Evolutionary conservation across 75 land plant species (phyloP), one percentile per base, ranked within the genome.

Genomic region (Picea sitchensis): DNA sequence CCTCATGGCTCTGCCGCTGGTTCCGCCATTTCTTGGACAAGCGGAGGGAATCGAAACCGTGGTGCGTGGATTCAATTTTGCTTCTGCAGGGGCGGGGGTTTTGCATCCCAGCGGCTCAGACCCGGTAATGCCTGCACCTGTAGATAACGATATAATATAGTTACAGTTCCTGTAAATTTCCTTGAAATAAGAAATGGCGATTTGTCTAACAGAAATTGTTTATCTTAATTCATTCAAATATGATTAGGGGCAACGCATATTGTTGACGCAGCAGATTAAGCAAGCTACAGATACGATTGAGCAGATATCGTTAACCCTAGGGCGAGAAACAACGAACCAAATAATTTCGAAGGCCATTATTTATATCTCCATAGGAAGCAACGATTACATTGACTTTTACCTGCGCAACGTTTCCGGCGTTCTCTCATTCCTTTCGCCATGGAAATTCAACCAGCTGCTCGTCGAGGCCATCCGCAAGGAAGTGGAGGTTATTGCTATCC

Each of bases 371-470:
- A 84, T 93, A 57, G 98, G 93, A 14, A 91, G 83, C 68, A 91
- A 90, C 61, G 98, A 95, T 76, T 95, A 85, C 65, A 95, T 95
- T 76, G 95, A 93, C 78, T 89, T 88, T 84, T 95, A 91, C 81
- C 84, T 92, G 15, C 72, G 71, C 5, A 91, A 91, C 68, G 82
- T 81, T 0, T 91, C 95, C 1, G 77, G 77, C n/a, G n/a, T n/a
- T n/a, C n/a, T n/a, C 1, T 47, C 84, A 72, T 73, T 76, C 7
- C 69, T n/a, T n/a, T n/a, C 81, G 15, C 90, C 92, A 13, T 91
- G 92, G 92, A 61, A 61, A 76, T 91, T 88, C 83, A 88, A 81
- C 80, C 71, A 88, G 74, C 81, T 88, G 13, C 80, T 91, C 20
- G 82, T 81, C n/a, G 60, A 31, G 1, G 61, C 20, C 20, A 60